Evolutionary conservation across 2,329 filamentous ascomycete genomes (phyloP).

Genomic region (Curvularia verruculosa): DNA sequence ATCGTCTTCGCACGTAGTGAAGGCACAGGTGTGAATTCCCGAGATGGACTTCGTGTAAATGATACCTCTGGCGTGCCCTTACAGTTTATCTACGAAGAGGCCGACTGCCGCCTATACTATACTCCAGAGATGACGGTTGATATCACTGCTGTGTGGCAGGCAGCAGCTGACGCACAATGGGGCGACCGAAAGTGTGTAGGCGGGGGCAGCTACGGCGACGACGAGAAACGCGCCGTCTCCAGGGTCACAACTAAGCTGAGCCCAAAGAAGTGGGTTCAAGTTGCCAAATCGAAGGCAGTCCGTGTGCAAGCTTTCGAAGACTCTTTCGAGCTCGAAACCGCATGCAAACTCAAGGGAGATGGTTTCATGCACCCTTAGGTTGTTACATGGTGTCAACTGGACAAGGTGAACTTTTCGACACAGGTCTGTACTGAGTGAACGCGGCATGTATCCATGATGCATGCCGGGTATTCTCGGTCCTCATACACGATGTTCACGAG

Average conservation of each 20-base stretch:
- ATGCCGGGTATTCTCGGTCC: background rate
- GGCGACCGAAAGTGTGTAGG: slow-evolving; percentile 41
- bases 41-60: slow-evolving; percentile 43
- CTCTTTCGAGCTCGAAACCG: slow-evolving; percentile 39
- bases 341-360: slow-evolving; percentile 34
- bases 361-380: slow-evolving; percentile 46
- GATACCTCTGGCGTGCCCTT: slow-evolving; percentile 43
- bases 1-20: slow-evolving; percentile 33
- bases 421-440: background rate
- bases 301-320: slow-evolving; percentile 34
- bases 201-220: slow-evolving; percentile 23
- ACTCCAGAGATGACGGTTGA: slow-evolving; percentile 51
- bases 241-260: slow-evolving; percentile 36
- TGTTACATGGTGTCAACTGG: background rate
- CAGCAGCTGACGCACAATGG: slow-evolving; percentile 49
- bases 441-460: background rate
- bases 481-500: slow-evolving; percentile 1
- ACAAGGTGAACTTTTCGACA: background rate
- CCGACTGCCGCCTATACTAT: slow-evolving; percentile 50
- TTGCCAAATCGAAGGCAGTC: slow-evolving; percentile 24
- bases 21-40: slow-evolving; percentile 41
- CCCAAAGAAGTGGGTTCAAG: slow-evolving; percentile 17
- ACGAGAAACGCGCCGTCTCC: slow-evolving; percentile 24
- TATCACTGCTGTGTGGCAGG: slow-evolving; percentile 46
- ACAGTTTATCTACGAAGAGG: slow-evolving; percentile 50